Base-by-base conservation (phyloP, 2,329 filamentous ascomycete species). In the Fusarium redolens region DNA sequence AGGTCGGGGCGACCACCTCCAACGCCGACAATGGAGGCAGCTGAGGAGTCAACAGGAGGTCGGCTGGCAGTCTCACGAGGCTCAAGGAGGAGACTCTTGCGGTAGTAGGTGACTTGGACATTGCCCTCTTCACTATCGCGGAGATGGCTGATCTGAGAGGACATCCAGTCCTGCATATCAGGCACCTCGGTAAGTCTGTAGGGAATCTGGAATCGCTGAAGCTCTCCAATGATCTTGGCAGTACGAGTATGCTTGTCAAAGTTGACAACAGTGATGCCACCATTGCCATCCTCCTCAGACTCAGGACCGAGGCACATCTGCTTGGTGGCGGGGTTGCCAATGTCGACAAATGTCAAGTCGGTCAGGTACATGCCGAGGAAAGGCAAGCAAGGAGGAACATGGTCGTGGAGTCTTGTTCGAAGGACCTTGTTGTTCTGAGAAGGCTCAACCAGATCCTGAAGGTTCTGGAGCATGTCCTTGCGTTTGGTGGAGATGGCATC, bases 281-380 rank as follows among this genome's bases (percentile, higher is more conserved):
- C 88, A 18, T 91, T 87, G 38, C 90, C 87, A 35, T 91, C 88
- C n/a, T 93, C 89, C 18, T 86, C 85, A 11, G 86, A 85, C 79
- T 87, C 81, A 28, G 75, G 75, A 30, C 82, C 82, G 7, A 85
- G 80, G 9, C 81, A 82, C 25, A 97, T 89, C 77, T 92, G 92
- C 77, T 96, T 94, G 5, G 92, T 95, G 9, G 94, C 90, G 38
- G 93, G 93, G 81, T 98, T 98, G 69, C 96, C 96, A 72, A 96
- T 95, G 79, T 98, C 95, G 61, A 97, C 92, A 82, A 99, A 98
- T 0, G 95, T 98, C 64, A 99, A 86, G 79, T 99, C 96, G 41
- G 96, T 99, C 43, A 99, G 87, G 81, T 98, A 98, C 83, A 97
- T 97, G 72, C 96, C 96, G 5, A 99, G 89, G 81, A 98, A 99